These are phyloP conservation scores for Penicillium sp. DNA, from an alignment of 2,329 filamentous ascomycete genomes.

Conservation along the genomic window DNA sequence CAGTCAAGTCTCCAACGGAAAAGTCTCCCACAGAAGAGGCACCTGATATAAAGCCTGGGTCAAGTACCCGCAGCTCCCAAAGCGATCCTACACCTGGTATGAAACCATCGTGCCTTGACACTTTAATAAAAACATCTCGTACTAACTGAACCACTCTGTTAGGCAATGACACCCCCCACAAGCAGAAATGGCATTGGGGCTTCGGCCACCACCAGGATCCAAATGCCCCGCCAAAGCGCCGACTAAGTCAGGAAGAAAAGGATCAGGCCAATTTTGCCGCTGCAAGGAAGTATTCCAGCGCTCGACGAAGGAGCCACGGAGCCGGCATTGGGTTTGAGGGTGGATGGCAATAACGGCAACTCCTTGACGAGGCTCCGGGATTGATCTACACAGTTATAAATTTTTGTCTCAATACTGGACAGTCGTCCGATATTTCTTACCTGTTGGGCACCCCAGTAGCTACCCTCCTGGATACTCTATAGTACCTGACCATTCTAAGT, in stretches of 20 bases:
- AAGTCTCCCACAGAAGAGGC: not conserved
- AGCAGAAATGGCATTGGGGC: slow-evolving; percentile 5
- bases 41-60: not conserved
- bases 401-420: too few relatives aligned
- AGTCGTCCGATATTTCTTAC: too few relatives aligned
- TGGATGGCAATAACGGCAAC: slow-evolving; percentile 10
- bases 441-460: too few relatives aligned
- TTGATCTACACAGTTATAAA: too few relatives aligned
- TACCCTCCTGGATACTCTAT: too few relatives aligned
- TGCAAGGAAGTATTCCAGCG: slow-evolving; percentile 5
- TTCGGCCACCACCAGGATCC: slow-evolving; percentile 4
- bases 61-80: not conserved
- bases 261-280: slow-evolving; percentile 8
- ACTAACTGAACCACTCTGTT: not conserved
- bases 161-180: not conserved
- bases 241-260: slow-evolving; percentile 4
- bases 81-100: not conserved
- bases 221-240: slow-evolving; percentile 2
- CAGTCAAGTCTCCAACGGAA: not conserved
- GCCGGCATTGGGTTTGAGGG: slow-evolving; percentile 9
- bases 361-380: too few relatives aligned
- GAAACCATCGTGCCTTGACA: too few relatives aligned
- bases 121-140: not conserved
- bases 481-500: too few relatives aligned
- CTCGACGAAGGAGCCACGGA: slow-evolving; percentile 3